Conservation (phyloP, 2,329 filamentous ascomycete genomes). For the Coleophoma crateriformis region DNA sequence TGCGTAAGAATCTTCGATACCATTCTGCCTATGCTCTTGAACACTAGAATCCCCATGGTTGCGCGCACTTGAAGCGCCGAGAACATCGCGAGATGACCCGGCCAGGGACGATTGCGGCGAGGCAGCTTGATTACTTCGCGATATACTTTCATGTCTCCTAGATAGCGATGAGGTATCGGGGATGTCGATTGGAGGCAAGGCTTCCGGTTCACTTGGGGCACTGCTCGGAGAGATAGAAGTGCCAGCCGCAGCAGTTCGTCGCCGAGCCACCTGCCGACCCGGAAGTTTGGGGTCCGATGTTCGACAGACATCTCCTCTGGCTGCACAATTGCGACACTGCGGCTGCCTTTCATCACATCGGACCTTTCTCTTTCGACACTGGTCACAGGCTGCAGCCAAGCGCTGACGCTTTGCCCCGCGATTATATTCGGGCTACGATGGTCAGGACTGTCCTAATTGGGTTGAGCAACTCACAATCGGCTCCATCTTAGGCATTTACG, state of each 20-base stretch:
- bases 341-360: not conserved
- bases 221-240: not conserved
- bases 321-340: not conserved
- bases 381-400: not conserved
- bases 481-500: too few relatives aligned
- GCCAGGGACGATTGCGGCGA: not conserved
- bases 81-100: too few relatives aligned
- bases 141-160: not conserved
- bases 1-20: not conserved
- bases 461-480: too few relatives aligned
- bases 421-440: not conserved
- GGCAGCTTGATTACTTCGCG: not conserved
- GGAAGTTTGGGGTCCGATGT: not conserved
- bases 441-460: too few relatives aligned
- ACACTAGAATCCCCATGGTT: not conserved
- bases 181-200: not conserved
- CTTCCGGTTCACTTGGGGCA: not conserved
- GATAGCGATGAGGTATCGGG: not conserved
- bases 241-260: not conserved
- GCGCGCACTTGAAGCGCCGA: not conserved
- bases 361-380: not conserved
- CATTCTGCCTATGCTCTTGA: not conserved
- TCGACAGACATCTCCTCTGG: not conserved
- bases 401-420: not conserved
- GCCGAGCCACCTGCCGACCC: not conserved